A percentile compares a stretch with the other conserved stretches of the same genome.
phyloP scores from a whole-genome alignment of 805 yeast species.

The Spencermartinsiella europaea region DNA sequence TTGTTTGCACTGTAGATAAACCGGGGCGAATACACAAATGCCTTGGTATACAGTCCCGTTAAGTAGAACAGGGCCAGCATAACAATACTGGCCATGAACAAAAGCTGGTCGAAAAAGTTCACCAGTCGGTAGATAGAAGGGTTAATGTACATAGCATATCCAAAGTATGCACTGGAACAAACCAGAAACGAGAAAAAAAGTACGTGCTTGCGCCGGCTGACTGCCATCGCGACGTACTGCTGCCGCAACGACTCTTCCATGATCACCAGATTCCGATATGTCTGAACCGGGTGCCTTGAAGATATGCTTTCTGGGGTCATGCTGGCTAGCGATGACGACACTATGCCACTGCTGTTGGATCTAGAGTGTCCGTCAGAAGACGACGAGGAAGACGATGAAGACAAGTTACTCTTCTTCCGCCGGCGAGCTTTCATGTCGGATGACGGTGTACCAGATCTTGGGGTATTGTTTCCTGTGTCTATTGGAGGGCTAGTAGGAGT shows the following conservation, averaged over 20 bases:
- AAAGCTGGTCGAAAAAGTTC: conserved; percentile 32
- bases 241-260: conserved; percentile 80
- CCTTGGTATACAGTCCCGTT: conserved; percentile 84
- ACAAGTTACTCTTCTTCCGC: background rate
- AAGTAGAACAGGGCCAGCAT: conserved; percentile 73
- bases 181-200: conserved; percentile 39
- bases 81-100: conserved; percentile 55
- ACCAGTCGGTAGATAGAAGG: conserved; percentile 36
- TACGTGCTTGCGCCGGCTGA: conserved; percentile 57
- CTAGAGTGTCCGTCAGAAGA: background rate
- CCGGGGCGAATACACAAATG: conserved; percentile 74
- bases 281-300: conserved; percentile 38
- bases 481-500: too few relatives aligned
- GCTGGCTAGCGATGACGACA: background rate
- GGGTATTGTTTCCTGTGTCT: too few relatives aligned
- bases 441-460: background rate
- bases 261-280: conserved; percentile 74
- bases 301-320: background rate
- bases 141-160: conserved; percentile 28
- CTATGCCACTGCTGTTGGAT: background rate
- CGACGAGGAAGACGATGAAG: too few relatives aligned
- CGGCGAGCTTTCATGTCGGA: background rate
- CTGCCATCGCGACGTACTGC: conserved; percentile 70
- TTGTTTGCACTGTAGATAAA: conserved; percentile 81
- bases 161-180: conserved; percentile 26